Conservation (phyloP, 2,329 filamentous ascomycete species). For the Nemania sp. region DNA sequence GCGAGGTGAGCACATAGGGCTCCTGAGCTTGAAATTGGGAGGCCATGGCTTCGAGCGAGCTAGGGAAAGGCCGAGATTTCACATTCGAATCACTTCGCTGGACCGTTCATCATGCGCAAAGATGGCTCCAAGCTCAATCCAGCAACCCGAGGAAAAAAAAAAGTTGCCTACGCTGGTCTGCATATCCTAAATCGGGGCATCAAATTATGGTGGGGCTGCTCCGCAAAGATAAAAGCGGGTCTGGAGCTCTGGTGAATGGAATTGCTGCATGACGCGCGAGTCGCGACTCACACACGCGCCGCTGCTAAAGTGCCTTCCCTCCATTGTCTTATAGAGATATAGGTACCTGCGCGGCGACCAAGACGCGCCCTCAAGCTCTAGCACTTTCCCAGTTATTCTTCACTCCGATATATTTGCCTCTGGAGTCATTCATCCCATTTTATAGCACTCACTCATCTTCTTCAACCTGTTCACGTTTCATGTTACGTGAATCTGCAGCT, state of each 20-base stretch:
- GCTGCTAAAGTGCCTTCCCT: not conserved
- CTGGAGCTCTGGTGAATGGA: no score
- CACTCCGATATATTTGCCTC: no score
- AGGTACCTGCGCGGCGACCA: no score
- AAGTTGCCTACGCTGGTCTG: constrained; percentile 27
- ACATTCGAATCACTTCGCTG: no score
- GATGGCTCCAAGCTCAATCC: constrained; percentile 8
- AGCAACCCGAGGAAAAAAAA: constrained; percentile 32
- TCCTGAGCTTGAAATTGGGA: constrained; percentile 64
- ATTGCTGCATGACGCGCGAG: constrained; percentile 14
- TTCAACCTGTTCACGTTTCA: no score
- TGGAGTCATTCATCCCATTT: no score
- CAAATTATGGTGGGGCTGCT: constrained; percentile 26
- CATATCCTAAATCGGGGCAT: constrained; percentile 21
- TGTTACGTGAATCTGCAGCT: no score
- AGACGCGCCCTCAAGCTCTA: not conserved
- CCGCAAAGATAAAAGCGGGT: not conserved
- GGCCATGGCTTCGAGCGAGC: constrained; percentile 50
- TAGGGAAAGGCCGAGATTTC: not conserved
- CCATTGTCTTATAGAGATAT: not conserved
- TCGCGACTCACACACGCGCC: constrained; percentile 22
- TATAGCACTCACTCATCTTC: no score
- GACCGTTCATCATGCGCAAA: constrained; percentile 15
- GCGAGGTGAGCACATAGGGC: constrained; percentile 64
- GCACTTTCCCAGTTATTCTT: no score